A percentile compares a stretch with the other conserved stretches of the same genome.
Conservation (phyloP, 495 filamentous ascomycete species). For the Glarea lozoyensis region DNA sequence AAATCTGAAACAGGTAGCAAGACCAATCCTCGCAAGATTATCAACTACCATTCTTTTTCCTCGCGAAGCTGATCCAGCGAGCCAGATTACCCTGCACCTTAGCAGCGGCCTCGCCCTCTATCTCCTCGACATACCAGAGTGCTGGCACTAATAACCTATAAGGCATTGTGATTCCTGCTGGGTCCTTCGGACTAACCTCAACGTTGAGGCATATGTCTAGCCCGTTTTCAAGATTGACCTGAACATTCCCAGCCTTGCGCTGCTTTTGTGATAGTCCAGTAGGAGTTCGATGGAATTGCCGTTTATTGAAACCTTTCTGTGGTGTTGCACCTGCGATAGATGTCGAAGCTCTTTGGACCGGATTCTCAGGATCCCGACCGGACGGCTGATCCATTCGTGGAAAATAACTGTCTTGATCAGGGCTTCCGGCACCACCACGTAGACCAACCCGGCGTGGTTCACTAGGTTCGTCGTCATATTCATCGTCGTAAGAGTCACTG, state of each 20-base stretch:
- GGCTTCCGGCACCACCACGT: conserved; percentile 12
- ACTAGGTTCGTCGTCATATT: conserved; percentile 4
- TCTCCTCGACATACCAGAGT: conserved; percentile 44
- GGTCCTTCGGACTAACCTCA: conserved; percentile 77
- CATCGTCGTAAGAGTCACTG: conserved; percentile 12
- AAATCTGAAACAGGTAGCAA: too few species aligned
- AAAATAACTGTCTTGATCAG: conserved; percentile 15
- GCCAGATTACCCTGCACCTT: conserved; percentile 4
- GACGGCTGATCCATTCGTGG: conserved; percentile 8
- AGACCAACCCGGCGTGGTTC: conserved; percentile 3
- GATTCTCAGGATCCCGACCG: conserved; percentile 3
- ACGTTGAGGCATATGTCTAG: conserved; percentile 80
- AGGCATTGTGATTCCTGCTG: conserved; percentile 77
- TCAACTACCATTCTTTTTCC: background rate
- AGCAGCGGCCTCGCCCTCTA: background rate
- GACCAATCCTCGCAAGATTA: too few species aligned
- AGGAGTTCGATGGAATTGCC: conserved; percentile 62
- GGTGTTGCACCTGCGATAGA: conserved; percentile 8
- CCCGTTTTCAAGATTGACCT: conserved; percentile 61
- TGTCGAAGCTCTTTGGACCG: conserved; percentile 5
- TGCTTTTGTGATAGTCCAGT: conserved; percentile 60
- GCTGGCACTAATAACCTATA: conserved; percentile 82
- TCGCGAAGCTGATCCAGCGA: conserved; percentile 5
- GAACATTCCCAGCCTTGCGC: conserved; percentile 28
- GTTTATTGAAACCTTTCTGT: conserved; percentile 20